Evolutionary conservation across 108 stramenopile species (phyloP).

Genomic region (Cyclostephanos tholiformis): DNA sequence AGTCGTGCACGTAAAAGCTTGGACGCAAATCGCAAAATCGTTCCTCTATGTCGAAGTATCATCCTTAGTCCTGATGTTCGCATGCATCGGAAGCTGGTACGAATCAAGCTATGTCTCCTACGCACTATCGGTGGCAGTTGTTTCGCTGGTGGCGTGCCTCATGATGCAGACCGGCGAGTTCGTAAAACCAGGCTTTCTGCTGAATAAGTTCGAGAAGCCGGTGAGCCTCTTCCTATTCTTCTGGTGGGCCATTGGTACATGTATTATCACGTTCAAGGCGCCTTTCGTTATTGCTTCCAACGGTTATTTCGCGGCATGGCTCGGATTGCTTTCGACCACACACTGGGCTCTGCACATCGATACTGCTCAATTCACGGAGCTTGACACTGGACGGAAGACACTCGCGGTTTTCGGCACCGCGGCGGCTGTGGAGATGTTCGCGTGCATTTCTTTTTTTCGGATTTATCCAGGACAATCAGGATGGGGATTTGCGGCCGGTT

Average conservation of each 20-base stretch:
- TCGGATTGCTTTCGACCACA: slow-evolving; percentile 29
- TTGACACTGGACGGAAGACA: slow-evolving; percentile 32
- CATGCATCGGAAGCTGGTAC: slow-evolving; percentile 30
- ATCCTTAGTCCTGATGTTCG: slow-evolving; percentile 39
- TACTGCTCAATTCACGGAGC: slow-evolving; percentile 15
- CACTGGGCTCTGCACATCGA: slow-evolving; percentile 48
- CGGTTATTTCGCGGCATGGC: slow-evolving; percentile 51
- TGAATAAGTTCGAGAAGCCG: slow-evolving; percentile 35
- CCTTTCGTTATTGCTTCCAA: slow-evolving; percentile 42
- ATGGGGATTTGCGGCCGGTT: slow-evolving; percentile 36
- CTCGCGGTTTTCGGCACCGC: slow-evolving; percentile 7
- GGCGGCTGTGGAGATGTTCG: slow-evolving; percentile 27
- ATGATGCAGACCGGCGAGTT: slow-evolving; percentile 39
- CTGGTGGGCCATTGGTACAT: slow-evolving; percentile 60
- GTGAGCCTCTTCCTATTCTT: slow-evolving; percentile 48
- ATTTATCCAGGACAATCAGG: slow-evolving; percentile 18
- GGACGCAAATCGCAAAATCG: slow-evolving; percentile 25
- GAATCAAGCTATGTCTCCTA: slow-evolving; percentile 3
- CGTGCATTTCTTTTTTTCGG: slow-evolving; percentile 19
- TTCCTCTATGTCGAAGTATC: slow-evolving; percentile 43
- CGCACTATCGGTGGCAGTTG: slow-evolving; percentile 30
- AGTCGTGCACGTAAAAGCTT: slow-evolving; percentile 22
- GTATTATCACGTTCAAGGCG: slow-evolving; percentile 53
- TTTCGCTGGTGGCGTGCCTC: slow-evolving; percentile 34
- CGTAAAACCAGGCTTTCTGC: slow-evolving; percentile 23